These are phyloP conservation scores for Trichoderma guizhouense DNA, from an alignment of 2,329 filamentous ascomycete species.

Conservation along the genomic window DNA sequence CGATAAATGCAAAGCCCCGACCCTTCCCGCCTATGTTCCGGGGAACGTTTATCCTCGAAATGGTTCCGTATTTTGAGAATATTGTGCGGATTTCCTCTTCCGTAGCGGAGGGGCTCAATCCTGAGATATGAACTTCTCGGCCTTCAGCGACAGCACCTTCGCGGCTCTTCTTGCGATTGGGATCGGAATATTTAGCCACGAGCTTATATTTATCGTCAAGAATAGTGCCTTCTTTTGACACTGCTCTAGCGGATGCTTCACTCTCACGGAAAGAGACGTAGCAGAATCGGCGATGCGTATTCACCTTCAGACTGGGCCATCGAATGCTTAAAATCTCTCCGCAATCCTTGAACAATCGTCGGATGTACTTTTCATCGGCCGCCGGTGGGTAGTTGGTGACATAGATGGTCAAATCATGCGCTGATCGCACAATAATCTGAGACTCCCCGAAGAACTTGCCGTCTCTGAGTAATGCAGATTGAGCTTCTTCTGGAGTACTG, in stretches of 20 bases:
- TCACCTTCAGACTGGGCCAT: constrained; percentile 87
- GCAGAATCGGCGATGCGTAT: constrained; percentile 87
- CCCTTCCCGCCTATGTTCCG: constrained; percentile 64
- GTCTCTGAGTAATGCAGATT: constrained; percentile 76
- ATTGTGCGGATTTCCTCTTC: constrained; percentile 68
- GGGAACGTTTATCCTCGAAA: constrained; percentile 70
- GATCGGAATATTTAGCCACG: constrained; percentile 80
- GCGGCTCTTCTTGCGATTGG: constrained; percentile 70
- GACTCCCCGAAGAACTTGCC: constrained; percentile 73
- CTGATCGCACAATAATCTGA: constrained; percentile 70
- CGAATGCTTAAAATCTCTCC: constrained; percentile 83
- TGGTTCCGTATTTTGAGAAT: constrained; percentile 72
- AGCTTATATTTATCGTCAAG: constrained; percentile 68
- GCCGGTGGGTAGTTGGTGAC: constrained; percentile 84
- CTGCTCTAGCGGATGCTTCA: constrained; percentile 67
- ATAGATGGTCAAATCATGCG: constrained; percentile 77
- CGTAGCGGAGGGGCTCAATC: constrained; percentile 58
- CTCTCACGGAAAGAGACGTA: constrained; percentile 83
- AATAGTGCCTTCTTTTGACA: constrained; percentile 66
- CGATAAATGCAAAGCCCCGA: constrained; percentile 77
- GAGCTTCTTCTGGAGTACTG: constrained; percentile 72
- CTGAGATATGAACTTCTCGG: constrained; percentile 76
- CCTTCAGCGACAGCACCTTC: constrained; percentile 81
- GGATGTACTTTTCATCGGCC: constrained; percentile 68
- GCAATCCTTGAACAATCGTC: constrained; percentile 65